These are phyloP conservation scores for Murraya koenigii DNA, from an alignment of 345 rosid species.

Conservation along the genomic window DNA sequence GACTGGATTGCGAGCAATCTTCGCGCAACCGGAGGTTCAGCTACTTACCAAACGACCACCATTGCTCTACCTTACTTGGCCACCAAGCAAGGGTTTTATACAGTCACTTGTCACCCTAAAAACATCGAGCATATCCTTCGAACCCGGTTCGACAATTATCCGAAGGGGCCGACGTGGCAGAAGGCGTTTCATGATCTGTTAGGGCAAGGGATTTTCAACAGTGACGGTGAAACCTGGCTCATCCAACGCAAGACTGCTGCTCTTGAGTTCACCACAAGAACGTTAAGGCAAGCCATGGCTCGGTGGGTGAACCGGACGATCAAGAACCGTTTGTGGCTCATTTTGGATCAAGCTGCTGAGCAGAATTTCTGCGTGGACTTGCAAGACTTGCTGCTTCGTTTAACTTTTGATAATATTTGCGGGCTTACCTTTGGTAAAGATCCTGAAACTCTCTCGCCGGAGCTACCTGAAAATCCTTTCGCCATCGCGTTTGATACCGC, in stretches of 20 bases:
- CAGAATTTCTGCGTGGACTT: constrained; percentile 54
- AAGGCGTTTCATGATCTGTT: constrained; percentile 78
- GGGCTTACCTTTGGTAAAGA: constrained; percentile 91
- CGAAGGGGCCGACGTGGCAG: constrained; percentile 84
- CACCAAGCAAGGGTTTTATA: constrained; percentile 65
- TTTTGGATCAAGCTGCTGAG: constrained; percentile 51
- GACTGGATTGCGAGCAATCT: constrained; percentile 86
- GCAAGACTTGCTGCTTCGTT: constrained; percentile 77
- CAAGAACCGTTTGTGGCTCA: constrained; percentile 76
- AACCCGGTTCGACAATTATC: constrained; percentile 82
- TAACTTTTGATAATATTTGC: constrained; percentile 92
- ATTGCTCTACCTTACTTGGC: constrained; percentile 72
- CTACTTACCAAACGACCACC: constrained; percentile 81
- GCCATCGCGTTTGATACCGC: constrained; percentile 74
- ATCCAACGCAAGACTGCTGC: constrained; percentile 90
- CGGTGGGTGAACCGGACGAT: constrained; percentile 91
- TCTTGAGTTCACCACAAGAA: constrained; percentile 83
- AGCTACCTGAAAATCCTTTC: constrained; percentile 71
- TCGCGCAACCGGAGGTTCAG: constrained; percentile 53
- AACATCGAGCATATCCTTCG: constrained; percentile 84
- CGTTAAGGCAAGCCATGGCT: constrained; percentile 89
- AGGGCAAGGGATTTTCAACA: constrained; percentile 87
- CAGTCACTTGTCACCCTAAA: constrained; percentile 86
- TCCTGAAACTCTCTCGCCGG: constrained; percentile 71
- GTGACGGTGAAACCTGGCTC: constrained; percentile 93